Evolutionary conservation across 2,329 filamentous ascomycete genomes (phyloP).

Genomic region (Exserohilum turcica): DNA sequence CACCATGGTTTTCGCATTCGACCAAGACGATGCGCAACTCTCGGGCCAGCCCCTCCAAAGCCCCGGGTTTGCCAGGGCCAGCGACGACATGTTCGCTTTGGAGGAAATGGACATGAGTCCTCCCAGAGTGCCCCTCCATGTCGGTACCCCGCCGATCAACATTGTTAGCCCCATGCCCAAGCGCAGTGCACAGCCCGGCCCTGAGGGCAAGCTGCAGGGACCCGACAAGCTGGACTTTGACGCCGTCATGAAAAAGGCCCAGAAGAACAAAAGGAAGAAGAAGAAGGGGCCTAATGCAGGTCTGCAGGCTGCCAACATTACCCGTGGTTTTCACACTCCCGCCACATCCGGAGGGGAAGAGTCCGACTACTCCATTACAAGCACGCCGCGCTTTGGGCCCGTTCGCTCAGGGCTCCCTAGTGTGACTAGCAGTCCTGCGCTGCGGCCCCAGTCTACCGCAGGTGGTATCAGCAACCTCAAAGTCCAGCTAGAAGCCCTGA

Average conservation of each 20-base stretch:
- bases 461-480: conserved; percentile 84
- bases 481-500: conserved; percentile 78
- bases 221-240: conserved; percentile 48
- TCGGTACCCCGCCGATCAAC: conserved; percentile 46
- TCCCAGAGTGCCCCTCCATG: conserved; percentile 26
- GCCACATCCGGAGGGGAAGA: conserved; percentile 61
- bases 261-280: conserved; percentile 48
- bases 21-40: conserved; percentile 40
- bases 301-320: conserved; percentile 42
- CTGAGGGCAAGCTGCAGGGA: conserved; percentile 31
- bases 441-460: conserved; percentile 56
- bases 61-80: conserved; percentile 9
- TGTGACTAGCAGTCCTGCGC: conserved; percentile 58
- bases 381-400: conserved; percentile 51
- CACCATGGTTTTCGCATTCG: conserved; percentile 45
- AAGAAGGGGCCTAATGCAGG: conserved; percentile 39
- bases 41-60: conserved; percentile 18
- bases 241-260: conserved; percentile 44
- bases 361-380: conserved; percentile 54
- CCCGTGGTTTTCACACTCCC: conserved; percentile 58
- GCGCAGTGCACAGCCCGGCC: conserved; percentile 30
- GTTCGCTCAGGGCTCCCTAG: conserved; percentile 53
- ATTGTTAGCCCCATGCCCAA: conserved; percentile 42
- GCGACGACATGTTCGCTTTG: conserved; percentile 24
- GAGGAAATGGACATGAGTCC: conserved; percentile 36